Evolutionary conservation across 257 asterid genomes (phyloP).

Genomic region (Primulina huaijiensis): DNA sequence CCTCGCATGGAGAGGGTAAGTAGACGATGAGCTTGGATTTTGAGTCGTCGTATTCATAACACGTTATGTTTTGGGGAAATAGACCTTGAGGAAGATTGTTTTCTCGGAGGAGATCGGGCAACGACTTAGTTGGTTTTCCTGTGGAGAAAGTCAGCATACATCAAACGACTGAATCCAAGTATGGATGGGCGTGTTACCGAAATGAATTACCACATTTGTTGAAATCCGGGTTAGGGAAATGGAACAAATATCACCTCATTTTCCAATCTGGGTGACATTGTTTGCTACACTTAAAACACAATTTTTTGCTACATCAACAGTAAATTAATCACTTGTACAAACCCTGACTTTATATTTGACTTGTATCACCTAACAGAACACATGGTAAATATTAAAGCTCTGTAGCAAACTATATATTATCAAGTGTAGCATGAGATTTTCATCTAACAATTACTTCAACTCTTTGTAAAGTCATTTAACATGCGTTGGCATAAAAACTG

Average conservation of each 20-base stretch:
- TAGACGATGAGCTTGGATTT: constrained; percentile 67
- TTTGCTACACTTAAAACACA: no score
- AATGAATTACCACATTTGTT: not conserved
- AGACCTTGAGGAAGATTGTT: constrained; percentile 80
- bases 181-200: not conserved
- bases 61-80: constrained; percentile 80
- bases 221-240: no score
- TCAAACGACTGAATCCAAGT: not conserved
- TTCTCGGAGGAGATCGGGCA: constrained; percentile 73
- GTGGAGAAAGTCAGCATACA: constrained; percentile 15
- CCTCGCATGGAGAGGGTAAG: constrained; percentile 67
- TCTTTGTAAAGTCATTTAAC: not conserved
- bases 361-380: not conserved
- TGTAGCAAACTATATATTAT: not conserved
- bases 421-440: not conserved
- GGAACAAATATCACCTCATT: no score
- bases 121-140: constrained; percentile 75
- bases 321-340: not conserved
- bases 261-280: no score
- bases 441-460: not conserved
- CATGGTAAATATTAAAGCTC: not conserved
- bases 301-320: no score
- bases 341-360: not conserved
- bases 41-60: constrained; percentile 71
- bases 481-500: not conserved